Percentiles rank a stretch among this genome's conserved stretches.
phyloP scores from a whole-genome alignment of 345 rosid genomes.

The Linum usitatissimum region DNA sequence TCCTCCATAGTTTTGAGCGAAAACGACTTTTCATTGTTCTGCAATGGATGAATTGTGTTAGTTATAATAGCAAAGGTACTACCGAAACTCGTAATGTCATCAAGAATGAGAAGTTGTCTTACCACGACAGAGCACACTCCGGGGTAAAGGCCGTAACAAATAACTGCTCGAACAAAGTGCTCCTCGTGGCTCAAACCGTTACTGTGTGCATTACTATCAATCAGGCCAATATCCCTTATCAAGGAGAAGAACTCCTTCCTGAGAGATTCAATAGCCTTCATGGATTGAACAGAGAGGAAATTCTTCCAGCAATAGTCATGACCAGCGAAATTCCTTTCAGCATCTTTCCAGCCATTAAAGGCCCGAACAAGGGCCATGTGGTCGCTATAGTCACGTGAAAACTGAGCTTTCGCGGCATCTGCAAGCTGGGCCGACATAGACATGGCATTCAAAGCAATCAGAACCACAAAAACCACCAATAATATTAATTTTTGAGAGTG shows the following conservation, averaged over 20 bases:
- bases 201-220: slow-evolving; percentile 45
- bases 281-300: slow-evolving; percentile 70
- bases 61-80: slow-evolving; percentile 2
- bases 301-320: slow-evolving; percentile 90
- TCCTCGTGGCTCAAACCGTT: slow-evolving; percentile 47
- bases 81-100: background rate
- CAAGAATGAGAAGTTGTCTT: slow-evolving; percentile 18
- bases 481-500: slow-evolving; percentile 9
- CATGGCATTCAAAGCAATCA: background rate
- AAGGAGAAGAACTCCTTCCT: slow-evolving; percentile 68
- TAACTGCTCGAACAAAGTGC: slow-evolving; percentile 62
- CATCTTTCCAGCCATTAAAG: slow-evolving; percentile 76
- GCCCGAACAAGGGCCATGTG: slow-evolving; percentile 87
- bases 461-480: background rate
- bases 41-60: slow-evolving; percentile 19
- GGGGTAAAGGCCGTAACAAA: slow-evolving; percentile 81
- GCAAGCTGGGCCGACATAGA: slow-evolving; percentile 48
- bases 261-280: slow-evolving; percentile 88
- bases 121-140: slow-evolving; percentile 87
- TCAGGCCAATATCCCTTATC: slow-evolving; percentile 63
- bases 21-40: slow-evolving; percentile 70
- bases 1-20: slow-evolving; percentile 97
- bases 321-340: slow-evolving; percentile 56
- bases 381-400: slow-evolving; percentile 72
- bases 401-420: slow-evolving; percentile 75